phyloP scores from a whole-genome alignment of 2,329 filamentous ascomycete genomes.

The Neofusicoccum kwambonambiense region DNA sequence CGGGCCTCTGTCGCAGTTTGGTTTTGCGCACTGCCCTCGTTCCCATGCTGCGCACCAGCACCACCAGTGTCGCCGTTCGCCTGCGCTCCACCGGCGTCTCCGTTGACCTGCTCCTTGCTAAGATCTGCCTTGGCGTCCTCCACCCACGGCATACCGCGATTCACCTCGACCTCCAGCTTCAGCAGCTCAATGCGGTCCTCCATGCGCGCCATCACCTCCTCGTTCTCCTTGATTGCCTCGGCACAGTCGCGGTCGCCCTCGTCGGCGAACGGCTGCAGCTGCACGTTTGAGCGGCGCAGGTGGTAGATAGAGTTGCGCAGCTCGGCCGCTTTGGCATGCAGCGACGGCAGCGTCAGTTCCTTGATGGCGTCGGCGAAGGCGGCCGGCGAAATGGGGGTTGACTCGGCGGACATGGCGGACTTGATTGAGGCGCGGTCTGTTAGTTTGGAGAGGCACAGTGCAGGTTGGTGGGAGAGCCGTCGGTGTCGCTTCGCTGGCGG shows the following conservation, averaged over 20 bases:
- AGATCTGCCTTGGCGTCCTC: conserved; percentile 23
- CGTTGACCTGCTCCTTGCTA: conserved; percentile 16
- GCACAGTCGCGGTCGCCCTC: conserved; percentile 67
- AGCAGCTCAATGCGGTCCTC: conserved; percentile 63
- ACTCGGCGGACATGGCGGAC: conserved; percentile 59
- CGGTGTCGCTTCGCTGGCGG: not conserved
- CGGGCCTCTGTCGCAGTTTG: conserved; percentile 1
- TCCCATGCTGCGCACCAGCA: not conserved
- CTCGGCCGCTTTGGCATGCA: conserved; percentile 74
- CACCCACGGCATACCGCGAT: conserved; percentile 55
- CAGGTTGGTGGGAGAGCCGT: not conserved
- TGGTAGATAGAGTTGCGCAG: conserved; percentile 73
- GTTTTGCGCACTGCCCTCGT: conserved; percentile 2
- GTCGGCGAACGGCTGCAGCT: conserved; percentile 68
- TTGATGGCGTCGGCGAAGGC: conserved; percentile 67
- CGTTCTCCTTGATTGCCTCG: conserved; percentile 73
- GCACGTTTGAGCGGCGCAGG: conserved; percentile 70
- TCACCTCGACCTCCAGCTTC: conserved; percentile 63
- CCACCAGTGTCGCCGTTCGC: not conserved
- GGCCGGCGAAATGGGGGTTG: conserved; percentile 59
- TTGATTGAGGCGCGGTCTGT: not conserved
- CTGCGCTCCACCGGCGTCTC: conserved; percentile 13
- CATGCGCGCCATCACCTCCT: conserved; percentile 66
- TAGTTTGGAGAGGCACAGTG: not conserved
- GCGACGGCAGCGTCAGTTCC: conserved; percentile 63